Evolutionary conservation across 768 basidiomycete genomes (phyloP).

Genomic region (Rhodosporidiobolus sp.): DNA sequence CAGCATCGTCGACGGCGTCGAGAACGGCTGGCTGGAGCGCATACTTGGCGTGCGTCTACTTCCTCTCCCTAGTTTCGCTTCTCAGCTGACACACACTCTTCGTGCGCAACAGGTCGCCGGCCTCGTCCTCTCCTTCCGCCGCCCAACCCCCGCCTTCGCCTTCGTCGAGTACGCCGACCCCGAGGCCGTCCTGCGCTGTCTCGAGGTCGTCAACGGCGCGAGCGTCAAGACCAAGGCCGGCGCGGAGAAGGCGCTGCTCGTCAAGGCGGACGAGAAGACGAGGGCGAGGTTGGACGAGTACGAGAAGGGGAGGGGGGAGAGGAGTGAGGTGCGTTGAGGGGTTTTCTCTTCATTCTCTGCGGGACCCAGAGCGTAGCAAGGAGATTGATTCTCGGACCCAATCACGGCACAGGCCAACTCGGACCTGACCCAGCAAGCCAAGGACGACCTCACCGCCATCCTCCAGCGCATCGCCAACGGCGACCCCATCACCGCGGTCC

Average conservation of each 20-base stretch:
- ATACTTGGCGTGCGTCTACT: slow-evolving; percentile 38
- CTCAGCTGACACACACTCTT: background rate
- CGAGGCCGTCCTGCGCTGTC: slow-evolving; percentile 76
- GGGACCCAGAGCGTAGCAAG: too few relatives aligned
- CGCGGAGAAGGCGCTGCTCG: slow-evolving; percentile 65
- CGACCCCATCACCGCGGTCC: slow-evolving; percentile 16
- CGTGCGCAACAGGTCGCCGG: slow-evolving; percentile 72
- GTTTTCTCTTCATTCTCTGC: slow-evolving; percentile 3
- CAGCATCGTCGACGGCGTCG: slow-evolving; percentile 39
- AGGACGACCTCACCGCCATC: slow-evolving; percentile 31
- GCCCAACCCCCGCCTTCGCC: slow-evolving; percentile 92
- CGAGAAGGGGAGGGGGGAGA: slow-evolving; percentile 69
- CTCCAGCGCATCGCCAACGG: slow-evolving; percentile 21
- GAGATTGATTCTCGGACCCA: background rate
- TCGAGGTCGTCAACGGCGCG: slow-evolving; percentile 62
- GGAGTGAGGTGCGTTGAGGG: slow-evolving; percentile 66
- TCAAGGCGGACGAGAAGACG: slow-evolving; percentile 96
- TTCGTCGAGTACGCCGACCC: slow-evolving; percentile 96
- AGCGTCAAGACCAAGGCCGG: slow-evolving; percentile 64
- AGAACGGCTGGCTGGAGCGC: slow-evolving; percentile 41
- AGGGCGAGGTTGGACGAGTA: slow-evolving; percentile 82
- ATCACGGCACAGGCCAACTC: slow-evolving; percentile 67
- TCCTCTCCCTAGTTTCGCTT: background rate
- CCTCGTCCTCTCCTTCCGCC: slow-evolving; percentile 78
- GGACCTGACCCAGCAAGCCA: slow-evolving; percentile 51